Evolutionary conservation across 768 basidiomycete species (phyloP).

Genomic region (Ramaria sp.): DNA sequence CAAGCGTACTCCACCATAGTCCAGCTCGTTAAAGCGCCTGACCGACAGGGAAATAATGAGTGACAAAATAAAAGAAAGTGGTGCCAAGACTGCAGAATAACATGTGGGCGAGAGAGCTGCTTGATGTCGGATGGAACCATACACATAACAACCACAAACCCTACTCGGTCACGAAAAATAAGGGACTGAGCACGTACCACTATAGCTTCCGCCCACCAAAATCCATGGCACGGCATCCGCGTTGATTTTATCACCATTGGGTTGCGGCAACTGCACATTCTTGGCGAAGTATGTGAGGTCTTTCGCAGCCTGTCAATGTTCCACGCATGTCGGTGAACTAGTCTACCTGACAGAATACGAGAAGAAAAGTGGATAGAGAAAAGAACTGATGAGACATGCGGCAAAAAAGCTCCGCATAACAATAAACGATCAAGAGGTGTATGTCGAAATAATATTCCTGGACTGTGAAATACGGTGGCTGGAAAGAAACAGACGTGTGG

Average conservation of each 20-base stretch:
- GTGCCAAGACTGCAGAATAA: too few relatives aligned
- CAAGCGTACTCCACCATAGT: conserved; percentile 51
- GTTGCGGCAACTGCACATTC: conserved; percentile 57
- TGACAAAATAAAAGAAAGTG: not conserved
- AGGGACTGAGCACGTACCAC: not conserved
- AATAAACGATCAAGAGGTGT: too few relatives aligned
- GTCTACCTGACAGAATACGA: too few relatives aligned
- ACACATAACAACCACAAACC: too few relatives aligned
- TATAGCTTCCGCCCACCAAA: conserved; percentile 21
- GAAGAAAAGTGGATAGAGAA: not conserved
- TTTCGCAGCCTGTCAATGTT: conserved; percentile 16
- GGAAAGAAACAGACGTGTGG: too few relatives aligned
- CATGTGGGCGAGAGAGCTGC: too few relatives aligned
- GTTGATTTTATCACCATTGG: conserved; percentile 48
- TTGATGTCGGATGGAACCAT: too few relatives aligned
- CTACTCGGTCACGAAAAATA: too few relatives aligned
- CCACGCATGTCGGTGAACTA: not conserved
- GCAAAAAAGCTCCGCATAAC: too few relatives aligned
- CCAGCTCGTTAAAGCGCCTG: conserved; percentile 11
- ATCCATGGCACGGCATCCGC: conserved; percentile 39
- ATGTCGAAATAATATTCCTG: too few relatives aligned
- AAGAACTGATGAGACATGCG: too few relatives aligned
- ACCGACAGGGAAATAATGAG: not conserved
- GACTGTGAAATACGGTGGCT: too few relatives aligned
- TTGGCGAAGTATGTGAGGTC: conserved; percentile 62